phyloP scores from a whole-genome alignment of 2,329 filamentous ascomycete genomes.

The Sarocladiaceae sp. region DNA sequence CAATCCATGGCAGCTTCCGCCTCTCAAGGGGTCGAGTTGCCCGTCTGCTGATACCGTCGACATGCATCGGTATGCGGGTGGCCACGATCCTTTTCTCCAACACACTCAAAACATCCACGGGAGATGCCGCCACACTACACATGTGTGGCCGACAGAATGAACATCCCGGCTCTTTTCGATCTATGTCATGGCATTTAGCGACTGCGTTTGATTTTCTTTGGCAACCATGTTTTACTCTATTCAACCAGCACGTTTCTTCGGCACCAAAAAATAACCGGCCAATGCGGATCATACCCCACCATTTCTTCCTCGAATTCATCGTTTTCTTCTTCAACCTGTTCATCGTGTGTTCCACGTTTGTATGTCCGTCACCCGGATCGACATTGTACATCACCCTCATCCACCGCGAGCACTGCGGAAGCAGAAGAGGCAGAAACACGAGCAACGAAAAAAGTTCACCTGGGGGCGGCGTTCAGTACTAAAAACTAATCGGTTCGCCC shows the following conservation, averaged over 20 bases:
- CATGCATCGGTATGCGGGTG: not conserved
- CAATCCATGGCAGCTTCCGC: not conserved
- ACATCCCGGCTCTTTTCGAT: slow-evolving; percentile 17
- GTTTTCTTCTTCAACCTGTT: slow-evolving; percentile 21
- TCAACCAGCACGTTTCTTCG: slow-evolving; percentile 30
- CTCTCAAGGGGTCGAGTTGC: not conserved
- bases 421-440: slow-evolving; percentile 5
- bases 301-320: slow-evolving; percentile 10
- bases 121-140: slow-evolving; percentile 8
- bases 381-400: slow-evolving; percentile 9
- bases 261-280: slow-evolving; percentile 33
- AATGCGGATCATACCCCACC: slow-evolving; percentile 29
- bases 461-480: not conserved
- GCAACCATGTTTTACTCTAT: slow-evolving; percentile 25
- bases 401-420: not conserved
- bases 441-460: slow-evolving; percentile 1
- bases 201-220: slow-evolving; percentile 26
- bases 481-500: not conserved
- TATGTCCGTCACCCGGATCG: slow-evolving; percentile 5
- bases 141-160: slow-evolving; percentile 25
- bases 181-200: slow-evolving; percentile 44
- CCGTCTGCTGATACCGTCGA: slow-evolving; percentile 2
- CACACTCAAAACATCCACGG: slow-evolving; percentile 3
- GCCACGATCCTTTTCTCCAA: not conserved
- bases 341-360: slow-evolving; percentile 7